A percentile compares a stretch with the other conserved stretches of the same genome.
These are phyloP conservation scores for Backusella tarrabulga DNA, from an alignment of 192 early-diverging fungal species.

Conservation along the genomic window DNA sequence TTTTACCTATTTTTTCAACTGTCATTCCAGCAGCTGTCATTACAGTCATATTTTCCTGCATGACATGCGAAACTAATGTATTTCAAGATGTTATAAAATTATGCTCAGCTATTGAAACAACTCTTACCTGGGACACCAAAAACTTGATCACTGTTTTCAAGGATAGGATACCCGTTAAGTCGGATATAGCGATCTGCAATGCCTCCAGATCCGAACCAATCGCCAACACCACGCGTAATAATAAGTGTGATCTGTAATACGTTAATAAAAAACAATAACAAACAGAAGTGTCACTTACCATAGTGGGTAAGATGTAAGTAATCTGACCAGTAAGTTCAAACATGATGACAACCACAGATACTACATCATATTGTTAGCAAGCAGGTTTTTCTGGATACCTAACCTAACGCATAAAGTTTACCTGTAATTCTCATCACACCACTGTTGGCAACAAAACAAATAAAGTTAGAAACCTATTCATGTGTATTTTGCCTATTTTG, in stretches of 20 bases:
- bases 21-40: constrained; percentile 56
- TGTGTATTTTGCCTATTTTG: too few species aligned
- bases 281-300: constrained; percentile 51
- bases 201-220: constrained; percentile 70
- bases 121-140: constrained; percentile 49
- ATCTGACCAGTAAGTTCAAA: constrained; percentile 98
- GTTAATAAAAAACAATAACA: not conserved
- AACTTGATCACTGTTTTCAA: constrained; percentile 71
- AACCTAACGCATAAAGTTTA: constrained; percentile 11
- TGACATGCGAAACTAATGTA: constrained; percentile 48
- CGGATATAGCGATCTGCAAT: constrained; percentile 79
- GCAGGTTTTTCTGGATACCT: not conserved
- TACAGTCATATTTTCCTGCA: constrained; percentile 57
- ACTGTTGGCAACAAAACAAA: constrained; percentile 20
- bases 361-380: constrained; percentile 30
- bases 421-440: constrained; percentile 88
- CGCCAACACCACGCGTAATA: constrained; percentile 74
- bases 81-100: not conserved
- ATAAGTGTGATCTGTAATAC: constrained; percentile 62
- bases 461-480: not conserved
- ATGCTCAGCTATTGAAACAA: not conserved
- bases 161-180: constrained; percentile 74
- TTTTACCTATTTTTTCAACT: constrained; percentile 46
- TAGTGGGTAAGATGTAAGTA: constrained; percentile 91
- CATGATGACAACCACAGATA: constrained; percentile 95